phyloP scores from a whole-genome alignment of 2,329 filamentous ascomycete genomes.

The Alternaria viburni region DNA sequence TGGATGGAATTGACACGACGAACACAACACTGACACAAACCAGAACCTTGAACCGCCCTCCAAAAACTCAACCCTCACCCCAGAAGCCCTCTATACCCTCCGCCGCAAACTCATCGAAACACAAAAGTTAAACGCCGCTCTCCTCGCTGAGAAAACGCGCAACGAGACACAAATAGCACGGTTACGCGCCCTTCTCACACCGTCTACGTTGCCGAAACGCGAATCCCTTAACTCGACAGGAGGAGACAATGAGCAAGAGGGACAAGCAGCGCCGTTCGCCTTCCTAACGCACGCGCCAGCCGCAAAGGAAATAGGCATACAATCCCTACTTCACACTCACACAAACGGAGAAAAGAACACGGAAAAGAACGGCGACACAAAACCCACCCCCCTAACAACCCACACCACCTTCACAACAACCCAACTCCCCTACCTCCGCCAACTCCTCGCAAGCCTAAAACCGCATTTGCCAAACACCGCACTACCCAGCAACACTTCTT shows the following conservation, averaged over 20 bases:
- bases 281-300: constrained; percentile 62
- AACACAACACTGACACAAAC: not conserved
- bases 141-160: constrained; percentile 71
- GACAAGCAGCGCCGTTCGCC: constrained; percentile 51
- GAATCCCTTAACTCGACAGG: constrained; percentile 27
- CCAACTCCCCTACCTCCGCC: constrained; percentile 79
- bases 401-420: constrained; percentile 80
- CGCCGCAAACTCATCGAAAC: constrained; percentile 78
- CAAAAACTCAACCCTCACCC: constrained; percentile 57
- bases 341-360: not conserved
- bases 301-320: constrained; percentile 55
- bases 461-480: constrained; percentile 63
- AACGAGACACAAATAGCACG: constrained; percentile 75
- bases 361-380: constrained; percentile 9
- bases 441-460: constrained; percentile 70
- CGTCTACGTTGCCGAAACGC: constrained; percentile 17
- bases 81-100: constrained; percentile 73
- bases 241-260: not conserved
- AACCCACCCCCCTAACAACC: constrained; percentile 64
- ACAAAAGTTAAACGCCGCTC: constrained; percentile 72
- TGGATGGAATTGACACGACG: not conserved
- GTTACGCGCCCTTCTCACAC: constrained; percentile 63
- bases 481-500: constrained; percentile 22
- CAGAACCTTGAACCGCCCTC: constrained; percentile 36
- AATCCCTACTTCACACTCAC: constrained; percentile 32